A percentile compares a stretch with the other conserved stretches of the same genome.
phyloP scores from a whole-genome alignment of 352 stramenopile genomes.

The Pythium brassicae region DNA sequence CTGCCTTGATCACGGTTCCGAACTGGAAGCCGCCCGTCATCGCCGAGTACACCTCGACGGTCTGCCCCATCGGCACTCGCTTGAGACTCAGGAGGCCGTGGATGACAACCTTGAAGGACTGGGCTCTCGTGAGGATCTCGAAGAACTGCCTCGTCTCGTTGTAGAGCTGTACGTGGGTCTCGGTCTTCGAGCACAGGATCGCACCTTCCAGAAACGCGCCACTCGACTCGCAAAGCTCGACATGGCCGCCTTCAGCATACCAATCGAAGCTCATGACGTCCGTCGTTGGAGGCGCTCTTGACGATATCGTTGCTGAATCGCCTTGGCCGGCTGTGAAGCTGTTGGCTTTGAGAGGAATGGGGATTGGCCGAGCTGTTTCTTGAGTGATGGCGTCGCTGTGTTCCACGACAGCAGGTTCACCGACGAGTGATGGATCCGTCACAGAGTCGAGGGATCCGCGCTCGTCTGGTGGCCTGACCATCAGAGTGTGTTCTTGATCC shows the following conservation, averaged over 20 bases:
- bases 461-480: too few relatives aligned
- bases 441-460: too few relatives aligned
- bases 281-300: background rate
- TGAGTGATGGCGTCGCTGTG: background rate
- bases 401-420: too few relatives aligned
- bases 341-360: background rate
- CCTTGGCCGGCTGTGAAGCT: background rate
- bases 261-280: constrained; percentile 32
- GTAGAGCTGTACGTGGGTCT: constrained; percentile 41
- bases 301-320: background rate
- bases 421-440: too few relatives aligned
- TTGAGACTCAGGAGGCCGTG: constrained; percentile 43
- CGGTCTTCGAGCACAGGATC: constrained; percentile 35
- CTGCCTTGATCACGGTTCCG: constrained; percentile 35
- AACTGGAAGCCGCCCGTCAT: constrained; percentile 35
- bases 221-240: constrained; percentile 34
- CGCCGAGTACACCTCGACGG: constrained; percentile 49
- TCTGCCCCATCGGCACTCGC: constrained; percentile 36
- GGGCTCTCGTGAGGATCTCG: constrained; percentile 22
- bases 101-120: constrained; percentile 56
- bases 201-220: constrained; percentile 45
- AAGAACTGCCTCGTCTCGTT: constrained; percentile 52
- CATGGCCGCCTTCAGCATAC: constrained; percentile 44
- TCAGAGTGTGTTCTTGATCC: too few relatives aligned
- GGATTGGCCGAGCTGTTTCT: background rate